Base-by-base conservation (phyloP, 164 flowering plant genomes). In the Aristolochia californica region DNA sequence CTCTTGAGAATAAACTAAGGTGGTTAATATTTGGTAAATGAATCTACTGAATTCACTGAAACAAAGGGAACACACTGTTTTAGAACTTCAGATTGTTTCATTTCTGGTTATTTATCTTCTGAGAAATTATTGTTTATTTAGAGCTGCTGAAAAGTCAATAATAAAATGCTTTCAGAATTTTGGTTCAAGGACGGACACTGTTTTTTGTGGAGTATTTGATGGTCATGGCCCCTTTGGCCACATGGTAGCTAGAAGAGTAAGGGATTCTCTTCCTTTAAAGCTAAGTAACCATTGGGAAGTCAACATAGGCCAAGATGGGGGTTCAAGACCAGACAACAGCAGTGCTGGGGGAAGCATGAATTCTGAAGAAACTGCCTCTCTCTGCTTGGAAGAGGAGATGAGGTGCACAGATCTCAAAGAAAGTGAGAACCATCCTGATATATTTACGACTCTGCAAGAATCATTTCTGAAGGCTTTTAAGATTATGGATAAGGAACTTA, bases 191-290 rank as follows among this genome's bases (percentile, higher is more conserved):
- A 73, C 74, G 43, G 99, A 87, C 68, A 84, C 97, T 0, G 78
- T 90, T 27, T 90, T 94, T 69, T 89, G 97, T 78, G 99, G 99
- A 56, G 94, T 93, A 68, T 93, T 93, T 75, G 98, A 93, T 74
- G 98, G 98, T 40, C 98, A 93, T 62, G 99, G 99, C 40, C 99
- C 99, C 9, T 83, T 58, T 64, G 99, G 99, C 62, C 99, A 94
- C 65, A 67, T 94, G 88, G 99, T 90, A 72, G 96, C 99, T 14
- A 94, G 73, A 70, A 81, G 83, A 69, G 99, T 94, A 60, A 83
- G 99, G 63, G 99, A 94, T 76, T 70, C 77, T 62, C 97, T 94
- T 71, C 99, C 99, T 23, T 62, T 82, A 59, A 87, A 78, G 64
- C 77, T 94, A 43, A 85, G 82, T 71, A 77, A 91, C 44, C 80